Percentiles rank a stretch among this genome's conserved stretches.
These are phyloP conservation scores for Achaetomium macrosporum DNA, from an alignment of 2,329 filamentous ascomycete genomes.

Conservation along the genomic window DNA sequence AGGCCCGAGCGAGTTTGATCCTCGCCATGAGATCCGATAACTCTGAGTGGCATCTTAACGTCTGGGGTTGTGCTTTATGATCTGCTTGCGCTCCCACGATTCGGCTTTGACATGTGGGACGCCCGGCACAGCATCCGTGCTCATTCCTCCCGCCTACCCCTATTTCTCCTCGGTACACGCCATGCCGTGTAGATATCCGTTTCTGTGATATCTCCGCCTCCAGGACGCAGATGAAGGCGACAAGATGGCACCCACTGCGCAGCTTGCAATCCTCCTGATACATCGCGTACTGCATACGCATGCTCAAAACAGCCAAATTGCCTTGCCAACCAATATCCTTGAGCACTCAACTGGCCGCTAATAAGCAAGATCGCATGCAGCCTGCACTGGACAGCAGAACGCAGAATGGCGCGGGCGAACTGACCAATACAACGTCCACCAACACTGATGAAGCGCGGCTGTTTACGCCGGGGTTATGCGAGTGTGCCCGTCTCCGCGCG, in stretches of 20 bases:
- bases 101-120: slow-evolving; percentile 13
- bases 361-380: slow-evolving; percentile 5
- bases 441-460: slow-evolving; percentile 1
- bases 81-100: slow-evolving; percentile 11
- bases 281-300: slow-evolving; percentile 13
- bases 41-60: slow-evolving; percentile 15
- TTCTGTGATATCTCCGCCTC: neutral
- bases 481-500: neutral
- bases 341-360: neutral
- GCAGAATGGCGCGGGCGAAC: neutral
- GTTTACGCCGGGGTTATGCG: neutral
- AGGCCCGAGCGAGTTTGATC: slow-evolving; percentile 20
- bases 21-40: slow-evolving; percentile 5
- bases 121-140: slow-evolving; percentile 5
- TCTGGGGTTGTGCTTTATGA: slow-evolving; percentile 20
- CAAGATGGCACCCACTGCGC: neutral
- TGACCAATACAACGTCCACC: slow-evolving; percentile 3
- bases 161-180: neutral
- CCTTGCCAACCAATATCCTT: slow-evolving; percentile 11
- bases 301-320: slow-evolving; percentile 9
- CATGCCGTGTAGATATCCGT: neutral
- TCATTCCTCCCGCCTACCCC: neutral
- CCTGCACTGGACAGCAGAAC: neutral
- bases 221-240: neutral
- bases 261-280: neutral